Percentiles rank a stretch among this genome's conserved stretches.
Conservation (phyloP, 2,329 filamentous ascomycete genomes). For the Pyricularia grisea region DNA sequence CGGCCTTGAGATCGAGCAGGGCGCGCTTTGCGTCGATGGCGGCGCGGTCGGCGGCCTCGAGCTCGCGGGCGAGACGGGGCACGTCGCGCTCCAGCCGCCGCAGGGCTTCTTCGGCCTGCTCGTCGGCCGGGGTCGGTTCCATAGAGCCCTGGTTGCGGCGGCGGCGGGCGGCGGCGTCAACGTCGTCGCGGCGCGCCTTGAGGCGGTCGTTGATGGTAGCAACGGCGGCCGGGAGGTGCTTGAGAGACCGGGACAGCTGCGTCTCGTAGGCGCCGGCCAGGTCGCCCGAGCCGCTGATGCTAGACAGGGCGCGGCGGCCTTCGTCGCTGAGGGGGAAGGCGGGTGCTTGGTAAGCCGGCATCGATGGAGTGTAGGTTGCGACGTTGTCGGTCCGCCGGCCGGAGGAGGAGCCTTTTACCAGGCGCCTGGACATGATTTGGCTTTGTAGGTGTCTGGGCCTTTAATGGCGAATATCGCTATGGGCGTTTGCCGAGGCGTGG, state of each 20-base stretch:
- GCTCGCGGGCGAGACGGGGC: constrained; percentile 29
- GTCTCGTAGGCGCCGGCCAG: neutral
- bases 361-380: neutral
- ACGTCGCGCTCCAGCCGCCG: constrained; percentile 28
- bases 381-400: neutral
- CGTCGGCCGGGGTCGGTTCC: constrained; percentile 9
- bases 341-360: neutral
- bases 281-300: constrained; percentile 12
- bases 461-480: neutral
- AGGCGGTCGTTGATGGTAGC: constrained; percentile 39
- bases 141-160: constrained; percentile 6
- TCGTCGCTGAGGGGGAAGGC: neutral
- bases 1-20: constrained; percentile 36
- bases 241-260: neutral
- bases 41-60: constrained; percentile 36
- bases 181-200: constrained; percentile 22
- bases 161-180: constrained; percentile 20
- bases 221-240: constrained; percentile 16
- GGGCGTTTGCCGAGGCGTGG: neutral
- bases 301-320: neutral
- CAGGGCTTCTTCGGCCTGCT: constrained; percentile 24
- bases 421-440: neutral
- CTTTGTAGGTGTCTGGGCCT: neutral
- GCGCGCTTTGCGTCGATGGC: constrained; percentile 39
- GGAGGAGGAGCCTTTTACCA: neutral